Evolutionary conservation across 768 basidiomycete genomes (phyloP), one percentile per base, ranked within the genome.

Genomic region (Lactarius sanguifluus): DNA sequence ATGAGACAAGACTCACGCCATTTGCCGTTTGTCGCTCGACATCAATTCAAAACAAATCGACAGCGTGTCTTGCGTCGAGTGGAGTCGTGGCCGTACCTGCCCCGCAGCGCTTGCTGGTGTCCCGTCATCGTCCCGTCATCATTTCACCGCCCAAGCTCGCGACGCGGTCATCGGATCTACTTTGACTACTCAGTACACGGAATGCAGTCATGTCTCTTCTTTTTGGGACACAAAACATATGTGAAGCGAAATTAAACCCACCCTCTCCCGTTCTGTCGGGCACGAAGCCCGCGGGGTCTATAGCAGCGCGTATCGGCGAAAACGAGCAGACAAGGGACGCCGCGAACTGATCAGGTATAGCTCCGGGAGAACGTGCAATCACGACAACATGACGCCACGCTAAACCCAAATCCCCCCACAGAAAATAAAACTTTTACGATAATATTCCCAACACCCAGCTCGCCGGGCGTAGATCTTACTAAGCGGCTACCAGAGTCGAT

Each of bases 11-110:
- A 40, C 38, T 23, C 47, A n/a, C 28, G 62, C 43, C 7, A 13
- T 23, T 20, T 34, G 28, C 40, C 55, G 40, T 32, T 32, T 30
- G 23, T 43, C 43, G n/a, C n/a, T 36, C 20, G 30, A 63, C 30
- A 63, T 55, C 50, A 55, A 63, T 65, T 38, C 30, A 38, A 62
- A 62, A 34, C 12, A 57, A 16, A 57, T 12, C 36, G 40, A 56
- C 54, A 41, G 65, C 61, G 30, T 66, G 47, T 47, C 45, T 30
- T n/a, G n/a, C 36, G n/a, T 57, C 50, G 38, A 52, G 54, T 63
- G 52, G 62, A n/a, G 41, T 36, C 40, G 36, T 54, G 20, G 25
- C 38, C 18, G 61, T 62, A 54, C 61, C 52, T 59, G 18, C 20
- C 64, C 59, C 41, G 41, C 64, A 38, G 59, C 64, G 64, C 54